Evolutionary conservation across 1,139 yeast genomes (phyloP).

Genomic region (Meyerozyma carpophila): DNA sequence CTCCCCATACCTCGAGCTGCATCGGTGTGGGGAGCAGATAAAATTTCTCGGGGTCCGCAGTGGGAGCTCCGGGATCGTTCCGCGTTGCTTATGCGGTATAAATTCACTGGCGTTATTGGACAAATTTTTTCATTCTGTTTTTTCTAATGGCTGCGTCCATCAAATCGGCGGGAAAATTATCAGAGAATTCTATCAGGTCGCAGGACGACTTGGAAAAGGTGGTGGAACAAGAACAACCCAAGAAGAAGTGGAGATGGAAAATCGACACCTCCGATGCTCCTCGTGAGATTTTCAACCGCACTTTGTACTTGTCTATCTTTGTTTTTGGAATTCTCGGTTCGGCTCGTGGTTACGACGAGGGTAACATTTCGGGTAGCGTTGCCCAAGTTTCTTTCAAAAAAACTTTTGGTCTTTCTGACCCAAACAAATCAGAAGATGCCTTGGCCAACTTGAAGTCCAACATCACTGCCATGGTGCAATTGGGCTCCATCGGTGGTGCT

Average conservation of each 20-base stretch:
- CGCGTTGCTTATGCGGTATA: not conserved
- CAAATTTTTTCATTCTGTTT: too few relatives aligned
- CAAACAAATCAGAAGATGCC: slow-evolving; percentile 25
- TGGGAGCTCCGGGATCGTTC: not conserved
- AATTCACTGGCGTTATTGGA: not conserved
- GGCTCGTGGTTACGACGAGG: slow-evolving; percentile 62
- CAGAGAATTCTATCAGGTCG: not conserved
- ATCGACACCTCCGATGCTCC: slow-evolving; percentile 38
- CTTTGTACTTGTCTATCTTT: slow-evolving; percentile 41
- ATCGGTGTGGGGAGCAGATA: too few relatives aligned
- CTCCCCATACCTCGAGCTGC: too few relatives aligned
- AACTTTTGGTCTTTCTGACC: slow-evolving; percentile 43
- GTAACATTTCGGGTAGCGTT: slow-evolving; percentile 39
- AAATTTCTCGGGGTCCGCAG: too few relatives aligned
- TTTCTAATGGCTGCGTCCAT: not conserved
- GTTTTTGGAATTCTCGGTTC: slow-evolving; percentile 56
- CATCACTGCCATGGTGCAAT: slow-evolving; percentile 57
- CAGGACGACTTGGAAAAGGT: not conserved
- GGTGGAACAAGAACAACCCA: not conserved
- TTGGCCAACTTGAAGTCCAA: slow-evolving; percentile 48
- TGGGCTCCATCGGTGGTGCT: slow-evolving; percentile 57
- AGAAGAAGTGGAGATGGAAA: slow-evolving; percentile 21
- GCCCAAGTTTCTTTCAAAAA: slow-evolving; percentile 39
- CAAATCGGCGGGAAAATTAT: not conserved
- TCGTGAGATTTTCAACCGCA: slow-evolving; percentile 43